phyloP scores from a whole-genome alignment of 495 filamentous ascomycete genomes.

The Xylaria venustula region DNA sequence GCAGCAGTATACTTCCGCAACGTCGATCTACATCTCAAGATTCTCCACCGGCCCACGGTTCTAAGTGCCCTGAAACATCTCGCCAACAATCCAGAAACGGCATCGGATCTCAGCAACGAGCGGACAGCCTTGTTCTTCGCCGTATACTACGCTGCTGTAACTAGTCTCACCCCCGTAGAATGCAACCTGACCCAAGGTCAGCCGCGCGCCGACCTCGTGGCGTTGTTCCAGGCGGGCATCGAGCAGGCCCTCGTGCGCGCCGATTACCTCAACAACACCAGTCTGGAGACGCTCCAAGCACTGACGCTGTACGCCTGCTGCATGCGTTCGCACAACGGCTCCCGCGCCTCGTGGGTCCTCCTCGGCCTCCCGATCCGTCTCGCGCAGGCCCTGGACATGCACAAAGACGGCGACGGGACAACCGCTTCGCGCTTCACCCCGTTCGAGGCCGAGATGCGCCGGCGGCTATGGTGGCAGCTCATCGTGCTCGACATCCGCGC shows the following conservation, averaged over 20 bases:
- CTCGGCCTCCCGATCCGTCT: slow-evolving; percentile 63
- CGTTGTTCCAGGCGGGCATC: slow-evolving; percentile 60
- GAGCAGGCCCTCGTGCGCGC: slow-evolving; percentile 69
- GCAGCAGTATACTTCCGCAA: slow-evolving; percentile 56
- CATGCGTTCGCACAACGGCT: slow-evolving; percentile 51
- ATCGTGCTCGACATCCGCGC: slow-evolving; percentile 68
- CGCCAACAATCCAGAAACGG: slow-evolving; percentile 34
- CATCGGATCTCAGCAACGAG: slow-evolving; percentile 20
- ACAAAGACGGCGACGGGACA: slow-evolving; percentile 66
- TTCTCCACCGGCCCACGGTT: slow-evolving; percentile 50
- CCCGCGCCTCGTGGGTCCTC: slow-evolving; percentile 59
- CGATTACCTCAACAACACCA: slow-evolving; percentile 64
- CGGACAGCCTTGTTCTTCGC: slow-evolving; percentile 58
- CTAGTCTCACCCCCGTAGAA: slow-evolving; percentile 47
- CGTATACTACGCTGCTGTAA: slow-evolving; percentile 60
- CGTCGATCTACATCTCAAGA: slow-evolving; percentile 54
- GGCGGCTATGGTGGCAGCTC: slow-evolving; percentile 76
- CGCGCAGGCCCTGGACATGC: slow-evolving; percentile 66
- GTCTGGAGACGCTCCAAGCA: slow-evolving; percentile 69
- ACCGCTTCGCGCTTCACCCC: slow-evolving; percentile 48
- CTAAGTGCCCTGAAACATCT: slow-evolving; percentile 37
- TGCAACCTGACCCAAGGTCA: slow-evolving; percentile 44
- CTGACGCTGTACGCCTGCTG: slow-evolving; percentile 59
- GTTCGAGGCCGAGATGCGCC: slow-evolving; percentile 71
- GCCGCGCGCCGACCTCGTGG: slow-evolving; percentile 45